Evolutionary conservation across 768 basidiomycete genomes (phyloP).

Genomic region (Clitopilus hobsonii): DNA sequence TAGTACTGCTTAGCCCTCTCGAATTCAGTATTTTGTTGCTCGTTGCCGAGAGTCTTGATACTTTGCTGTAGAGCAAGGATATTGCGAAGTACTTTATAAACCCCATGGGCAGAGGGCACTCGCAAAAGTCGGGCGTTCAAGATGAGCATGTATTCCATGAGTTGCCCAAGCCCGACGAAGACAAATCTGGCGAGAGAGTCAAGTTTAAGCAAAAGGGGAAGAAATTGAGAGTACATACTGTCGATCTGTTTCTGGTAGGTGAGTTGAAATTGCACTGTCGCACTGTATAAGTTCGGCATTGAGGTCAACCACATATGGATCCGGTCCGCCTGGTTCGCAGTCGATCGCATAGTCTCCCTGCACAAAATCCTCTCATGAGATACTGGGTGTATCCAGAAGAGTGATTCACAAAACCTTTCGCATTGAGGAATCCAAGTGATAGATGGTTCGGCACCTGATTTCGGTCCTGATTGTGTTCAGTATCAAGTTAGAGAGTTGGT

Average conservation of each 20-base stretch:
- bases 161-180: conserved; percentile 77
- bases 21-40: conserved; percentile 61
- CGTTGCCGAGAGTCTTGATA: conserved; percentile 69
- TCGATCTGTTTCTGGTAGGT: conserved; percentile 57
- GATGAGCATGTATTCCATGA: conserved; percentile 84
- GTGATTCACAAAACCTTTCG: conserved; percentile 48
- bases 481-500: conserved; percentile 83
- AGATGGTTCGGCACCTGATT: conserved; percentile 77
- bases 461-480: conserved; percentile 86
- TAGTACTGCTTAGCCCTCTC: conserved; percentile 78
- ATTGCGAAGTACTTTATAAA: conserved; percentile 85
- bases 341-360: conserved; percentile 85
- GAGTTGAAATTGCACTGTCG: conserved; percentile 65
- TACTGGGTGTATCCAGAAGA: conserved; percentile 3
- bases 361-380: conserved; percentile 4
- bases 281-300: conserved; percentile 75
- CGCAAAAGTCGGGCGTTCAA: conserved; percentile 67
- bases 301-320: conserved; percentile 82
- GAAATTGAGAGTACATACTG: conserved; percentile 45
- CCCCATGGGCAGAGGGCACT: conserved; percentile 66
- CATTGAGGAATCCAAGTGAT: conserved; percentile 77
- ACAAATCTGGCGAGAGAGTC: conserved; percentile 56
- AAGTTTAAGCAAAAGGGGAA: conserved; percentile 3
- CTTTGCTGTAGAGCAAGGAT: conserved; percentile 90
- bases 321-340: conserved; percentile 85